Evolutionary conservation across 495 filamentous ascomycete species (phyloP).

Genomic region (Peziza echinospora): DNA sequence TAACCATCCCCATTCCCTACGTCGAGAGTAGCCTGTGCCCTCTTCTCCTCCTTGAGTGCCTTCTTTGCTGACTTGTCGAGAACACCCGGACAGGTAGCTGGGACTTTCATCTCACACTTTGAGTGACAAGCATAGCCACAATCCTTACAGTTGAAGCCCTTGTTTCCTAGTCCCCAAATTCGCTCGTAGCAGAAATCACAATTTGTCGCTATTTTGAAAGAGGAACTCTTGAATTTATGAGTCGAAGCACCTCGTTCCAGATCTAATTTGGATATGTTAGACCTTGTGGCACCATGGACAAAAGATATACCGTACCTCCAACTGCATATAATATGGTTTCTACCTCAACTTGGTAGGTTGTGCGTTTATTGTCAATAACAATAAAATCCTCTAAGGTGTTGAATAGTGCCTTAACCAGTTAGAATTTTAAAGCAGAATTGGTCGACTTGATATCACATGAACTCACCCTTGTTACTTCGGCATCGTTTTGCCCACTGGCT

Average conservation of each 20-base stretch:
- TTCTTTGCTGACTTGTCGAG: constrained; percentile 63
- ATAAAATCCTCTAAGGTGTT: constrained; percentile 62
- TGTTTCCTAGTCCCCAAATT: constrained; percentile 76
- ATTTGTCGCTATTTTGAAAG: constrained; percentile 96
- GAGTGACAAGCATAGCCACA: constrained; percentile 96
- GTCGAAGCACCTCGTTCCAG: constrained; percentile 74
- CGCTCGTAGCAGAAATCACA: constrained; percentile 90
- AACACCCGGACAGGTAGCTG: constrained; percentile 84
- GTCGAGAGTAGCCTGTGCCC: constrained; percentile 22
- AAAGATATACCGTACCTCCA: constrained; percentile 24
- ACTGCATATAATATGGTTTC: constrained; percentile 66
- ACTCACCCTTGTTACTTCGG: constrained; percentile 16
- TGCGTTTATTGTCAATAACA: constrained; percentile 61
- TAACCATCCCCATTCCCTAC: constrained; percentile 22
- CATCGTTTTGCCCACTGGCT: constrained; percentile 11
- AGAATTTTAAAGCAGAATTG: background rate
- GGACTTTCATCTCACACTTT: constrained; percentile 98
- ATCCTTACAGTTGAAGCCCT: constrained; percentile 84
- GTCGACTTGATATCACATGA: background rate
- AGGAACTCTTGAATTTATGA: constrained; percentile 91
- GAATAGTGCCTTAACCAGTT: constrained; percentile 26
- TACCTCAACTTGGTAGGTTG: constrained; percentile 80
- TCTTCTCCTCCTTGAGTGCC: constrained; percentile 44
- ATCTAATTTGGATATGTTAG: constrained; percentile 26
- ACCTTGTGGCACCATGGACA: too few species aligned